phyloP scores from a whole-genome alignment of 225 moss, liverwort and hornwort genomes.

The Sphagnum contortum region DNA sequence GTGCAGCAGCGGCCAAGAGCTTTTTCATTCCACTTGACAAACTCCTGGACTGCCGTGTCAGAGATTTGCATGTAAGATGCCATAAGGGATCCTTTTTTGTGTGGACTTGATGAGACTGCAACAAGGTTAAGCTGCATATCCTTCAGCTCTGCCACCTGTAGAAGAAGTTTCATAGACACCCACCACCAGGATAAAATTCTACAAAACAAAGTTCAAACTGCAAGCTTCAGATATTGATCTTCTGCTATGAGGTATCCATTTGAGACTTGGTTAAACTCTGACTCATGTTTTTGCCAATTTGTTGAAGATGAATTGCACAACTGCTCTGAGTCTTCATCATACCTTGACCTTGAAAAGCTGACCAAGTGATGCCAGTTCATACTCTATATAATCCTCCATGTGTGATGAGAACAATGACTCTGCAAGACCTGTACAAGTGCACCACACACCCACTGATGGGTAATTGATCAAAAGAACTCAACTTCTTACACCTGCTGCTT shows the following conservation, averaged over 20 bases:
- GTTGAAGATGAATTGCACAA: too few species aligned
- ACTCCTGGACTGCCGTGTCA: slow-evolving; percentile 64
- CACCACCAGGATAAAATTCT: too few species aligned
- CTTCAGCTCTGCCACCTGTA: slow-evolving; percentile 6
- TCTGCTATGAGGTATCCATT: too few species aligned
- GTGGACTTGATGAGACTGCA: slow-evolving; percentile 3
- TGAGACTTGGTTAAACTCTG: too few species aligned
- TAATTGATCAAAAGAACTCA: too few species aligned
- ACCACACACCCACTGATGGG: background rate
- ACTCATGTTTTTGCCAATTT: too few species aligned
- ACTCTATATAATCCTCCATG: slow-evolving; percentile 79
- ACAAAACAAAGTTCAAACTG: too few species aligned
- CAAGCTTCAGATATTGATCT: too few species aligned
- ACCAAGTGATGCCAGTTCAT: slow-evolving; percentile 65
- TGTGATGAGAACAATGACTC: slow-evolving; percentile 77
- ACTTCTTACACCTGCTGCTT: too few species aligned
- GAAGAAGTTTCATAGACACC: background rate
- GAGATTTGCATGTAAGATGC: slow-evolving; percentile 39
- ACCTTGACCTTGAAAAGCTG: slow-evolving; percentile 81
- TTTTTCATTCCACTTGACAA: slow-evolving; percentile 87
- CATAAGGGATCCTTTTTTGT: slow-evolving; percentile 15
- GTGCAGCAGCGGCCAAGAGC: slow-evolving; percentile 62
- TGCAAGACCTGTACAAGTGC: slow-evolving; percentile 41
- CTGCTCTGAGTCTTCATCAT: background rate
- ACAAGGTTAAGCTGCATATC: slow-evolving; percentile 2